Percentiles rank a stretch among this genome's conserved stretches.
These are phyloP conservation scores for Aspergillus fijiensis DNA, from an alignment of 2,329 filamentous ascomycete species.

Conservation along the genomic window DNA sequence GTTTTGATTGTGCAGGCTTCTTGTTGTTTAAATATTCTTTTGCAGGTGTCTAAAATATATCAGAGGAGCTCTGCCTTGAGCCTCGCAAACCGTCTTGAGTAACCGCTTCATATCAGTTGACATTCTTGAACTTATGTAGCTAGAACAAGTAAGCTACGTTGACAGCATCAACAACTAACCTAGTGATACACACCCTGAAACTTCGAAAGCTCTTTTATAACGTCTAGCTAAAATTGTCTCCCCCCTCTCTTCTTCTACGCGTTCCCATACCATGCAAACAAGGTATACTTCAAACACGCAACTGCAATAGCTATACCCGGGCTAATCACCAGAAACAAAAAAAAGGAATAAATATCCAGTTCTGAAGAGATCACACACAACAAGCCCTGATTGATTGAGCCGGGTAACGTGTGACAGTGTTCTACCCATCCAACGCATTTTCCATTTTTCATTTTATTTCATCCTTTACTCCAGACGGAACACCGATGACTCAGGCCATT, in stretches of 20 bases:
- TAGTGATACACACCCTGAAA: neutral
- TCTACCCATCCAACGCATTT: neutral
- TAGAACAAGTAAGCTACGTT: too few relatives aligned
- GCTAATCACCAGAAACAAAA: neutral
- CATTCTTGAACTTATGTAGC: too few relatives aligned
- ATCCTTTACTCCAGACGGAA: conserved; percentile 31
- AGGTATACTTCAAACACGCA: neutral
- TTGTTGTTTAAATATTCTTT: neutral
- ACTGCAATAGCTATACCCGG: neutral
- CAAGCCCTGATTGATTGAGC: neutral
- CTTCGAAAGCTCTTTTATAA: neutral
- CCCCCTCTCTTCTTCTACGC: neutral
- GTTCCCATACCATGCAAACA: neutral
- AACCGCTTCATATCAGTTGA: too few relatives aligned
- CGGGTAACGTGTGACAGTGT: neutral
- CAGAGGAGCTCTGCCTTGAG: too few relatives aligned
- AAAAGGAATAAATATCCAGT: neutral
- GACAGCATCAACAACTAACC: neutral
- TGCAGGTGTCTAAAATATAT: too few relatives aligned
- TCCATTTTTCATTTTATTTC: too few relatives aligned
- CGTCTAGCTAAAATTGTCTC: neutral
- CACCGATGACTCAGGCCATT: conserved; percentile 42
- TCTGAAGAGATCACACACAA: neutral
- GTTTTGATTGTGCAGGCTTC: neutral
- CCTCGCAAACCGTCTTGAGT: too few relatives aligned